Evolutionary conservation across 2,329 filamentous ascomycete genomes (phyloP).

Genomic region (Fusarium nanum): DNA sequence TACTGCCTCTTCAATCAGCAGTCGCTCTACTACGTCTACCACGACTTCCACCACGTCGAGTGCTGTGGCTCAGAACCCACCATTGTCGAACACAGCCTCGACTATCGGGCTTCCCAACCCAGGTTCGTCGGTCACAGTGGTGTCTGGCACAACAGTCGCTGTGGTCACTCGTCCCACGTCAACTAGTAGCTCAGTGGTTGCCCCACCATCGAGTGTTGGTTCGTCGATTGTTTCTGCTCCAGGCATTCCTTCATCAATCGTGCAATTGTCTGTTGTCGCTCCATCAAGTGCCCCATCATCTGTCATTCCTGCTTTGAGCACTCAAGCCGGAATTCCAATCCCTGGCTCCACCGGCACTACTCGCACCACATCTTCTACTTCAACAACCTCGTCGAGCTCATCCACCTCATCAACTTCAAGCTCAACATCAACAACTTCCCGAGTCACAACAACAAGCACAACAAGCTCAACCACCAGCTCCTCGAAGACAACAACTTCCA

Average conservation of each 20-base stretch:
- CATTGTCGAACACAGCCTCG: neutral
- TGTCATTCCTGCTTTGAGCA: neutral
- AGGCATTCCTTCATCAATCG: constrained; percentile 1
- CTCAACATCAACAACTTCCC: neutral
- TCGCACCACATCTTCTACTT: neutral
- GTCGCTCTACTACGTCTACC: neutral
- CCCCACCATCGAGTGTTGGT: neutral
- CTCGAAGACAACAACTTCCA: neutral
- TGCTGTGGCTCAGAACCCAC: neutral
- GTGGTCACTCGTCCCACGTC: constrained; percentile 38
- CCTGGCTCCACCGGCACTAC: neutral
- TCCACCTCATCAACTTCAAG: neutral
- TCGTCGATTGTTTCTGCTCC: neutral
- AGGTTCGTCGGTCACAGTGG: constrained; percentile 32
- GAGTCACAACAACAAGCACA: neutral
- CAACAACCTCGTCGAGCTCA: neutral
- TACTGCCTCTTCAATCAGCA: constrained; percentile 1
- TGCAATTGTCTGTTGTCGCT: rapidly evolving
- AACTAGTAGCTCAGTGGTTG: constrained; percentile 33
- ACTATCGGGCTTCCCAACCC: neutral
- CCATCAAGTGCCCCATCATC: neutral
- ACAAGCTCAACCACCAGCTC: neutral
- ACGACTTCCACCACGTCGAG: neutral
- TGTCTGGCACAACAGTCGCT: neutral
- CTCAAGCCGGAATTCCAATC: neutral